Conservation (phyloP, 306 rosid genomes). For the Begonia loranthoides region DNA sequence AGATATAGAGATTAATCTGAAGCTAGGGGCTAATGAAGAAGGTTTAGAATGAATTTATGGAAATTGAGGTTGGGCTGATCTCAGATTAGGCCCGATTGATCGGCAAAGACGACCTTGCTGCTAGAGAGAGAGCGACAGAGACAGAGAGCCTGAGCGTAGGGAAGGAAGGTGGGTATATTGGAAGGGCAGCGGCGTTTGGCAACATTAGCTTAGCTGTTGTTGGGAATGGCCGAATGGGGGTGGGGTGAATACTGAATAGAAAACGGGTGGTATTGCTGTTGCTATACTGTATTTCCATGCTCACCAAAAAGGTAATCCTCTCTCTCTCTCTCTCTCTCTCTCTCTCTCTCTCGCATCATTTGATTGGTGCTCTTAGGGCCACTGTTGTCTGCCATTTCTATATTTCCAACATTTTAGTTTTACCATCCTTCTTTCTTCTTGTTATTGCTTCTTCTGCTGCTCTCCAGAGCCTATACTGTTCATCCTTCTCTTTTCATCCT, state of each 20-base stretch:
- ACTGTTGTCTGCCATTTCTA: conserved; percentile 14
- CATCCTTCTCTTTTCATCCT: neutral
- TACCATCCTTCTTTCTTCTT: neutral
- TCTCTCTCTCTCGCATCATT: conserved; percentile 12
- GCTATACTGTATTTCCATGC: conserved; percentile 15
- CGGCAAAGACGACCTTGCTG: conserved; percentile 17
- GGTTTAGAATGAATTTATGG: too few species aligned
- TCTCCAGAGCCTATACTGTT: neutral
- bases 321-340: conserved; percentile 11
- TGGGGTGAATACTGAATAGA: conserved; percentile 9
- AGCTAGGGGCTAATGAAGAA: too few species aligned
- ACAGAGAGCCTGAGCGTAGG: neutral
- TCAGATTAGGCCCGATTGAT: too few species aligned
- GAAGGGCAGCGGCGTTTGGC: neutral
- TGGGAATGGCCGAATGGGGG: neutral
- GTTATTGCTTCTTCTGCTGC: neutral
- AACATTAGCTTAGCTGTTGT: neutral
- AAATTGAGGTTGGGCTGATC: too few species aligned
- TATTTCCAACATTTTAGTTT: conserved; percentile 1
- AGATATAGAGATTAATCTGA: conserved; percentile 31
- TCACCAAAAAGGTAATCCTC: conserved; percentile 28
- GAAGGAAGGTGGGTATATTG: too few species aligned
- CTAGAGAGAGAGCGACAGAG: conserved; percentile 9
- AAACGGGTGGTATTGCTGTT: conserved; percentile 7
- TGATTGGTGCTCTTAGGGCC: conserved; percentile 33